Evolutionary conservation across 352 stramenopile species (phyloP), one percentile per base, ranked within the genome.

Genomic region (Globisporangium ultimum): DNA sequence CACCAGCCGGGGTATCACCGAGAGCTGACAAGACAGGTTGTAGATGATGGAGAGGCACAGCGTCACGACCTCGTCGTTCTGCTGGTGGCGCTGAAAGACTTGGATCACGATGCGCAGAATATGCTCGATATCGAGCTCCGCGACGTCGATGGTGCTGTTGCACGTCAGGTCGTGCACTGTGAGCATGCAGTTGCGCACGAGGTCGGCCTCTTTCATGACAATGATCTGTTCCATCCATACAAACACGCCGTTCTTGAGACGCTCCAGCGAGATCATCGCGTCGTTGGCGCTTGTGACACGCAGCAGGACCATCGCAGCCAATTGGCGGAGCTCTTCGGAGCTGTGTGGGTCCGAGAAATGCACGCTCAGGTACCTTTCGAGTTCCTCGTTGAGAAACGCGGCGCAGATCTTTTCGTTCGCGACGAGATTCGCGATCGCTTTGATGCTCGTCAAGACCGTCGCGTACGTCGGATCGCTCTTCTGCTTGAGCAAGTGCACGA

Each of bases 211-310:
- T 36, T 87, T 80, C 76, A 91, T 91, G 45, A 71, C 62, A 46
- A 89, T 87, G 57, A 91, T 91, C 62, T 91, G 76, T 55, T 91
- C 78, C 81, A 89, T 89, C 81, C 81, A 91, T 4, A 86, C 66
- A 11, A 91, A 80, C 47, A 88, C 79, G 14, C 74, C 77, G 40
- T 74, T 60, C 46, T 83, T 86, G 5, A 88, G 53, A 53, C 72
- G 75, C n/a, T 91, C 83, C 0, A 80, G 63, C 14, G 77, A 87
- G 57, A 89, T 76, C 51, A 89, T 58, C 0, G 79, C 76, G 46
- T 90, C 80, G 55, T 89, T 89, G 15, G 79, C 75, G 48, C 84
- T 90, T 6, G 84, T 87, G 40, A 88, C 76, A 11, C 80, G 70
- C 21, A 93, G 60, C 2, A 93, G 55, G 41, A 89, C 72, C 79